Percentiles rank a stretch among this genome's conserved stretches.
Evolutionary conservation across 2,329 filamentous ascomycete genomes (phyloP).

Genomic region (Fusarium coffeatum): DNA sequence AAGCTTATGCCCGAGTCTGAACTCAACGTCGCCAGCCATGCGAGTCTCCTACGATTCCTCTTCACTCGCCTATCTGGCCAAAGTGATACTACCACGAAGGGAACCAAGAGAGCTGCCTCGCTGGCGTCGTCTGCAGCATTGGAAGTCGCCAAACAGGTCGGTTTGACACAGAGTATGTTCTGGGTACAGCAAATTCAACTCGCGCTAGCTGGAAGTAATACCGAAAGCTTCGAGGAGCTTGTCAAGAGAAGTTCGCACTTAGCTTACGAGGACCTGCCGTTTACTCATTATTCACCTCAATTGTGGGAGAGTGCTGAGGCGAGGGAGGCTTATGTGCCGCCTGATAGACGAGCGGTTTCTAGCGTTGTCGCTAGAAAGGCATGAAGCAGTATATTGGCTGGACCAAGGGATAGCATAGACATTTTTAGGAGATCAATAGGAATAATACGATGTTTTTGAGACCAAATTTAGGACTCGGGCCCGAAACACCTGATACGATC

Average conservation of each 20-base stretch:
- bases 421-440: neutral
- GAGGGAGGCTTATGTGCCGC: slow-evolving; percentile 35
- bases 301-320: slow-evolving; percentile 46
- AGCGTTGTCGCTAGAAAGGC: slow-evolving; percentile 20
- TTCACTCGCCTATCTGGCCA: slow-evolving; percentile 1
- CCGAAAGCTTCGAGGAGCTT: slow-evolving; percentile 39
- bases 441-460: neutral
- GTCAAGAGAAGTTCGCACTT: slow-evolving; percentile 32
- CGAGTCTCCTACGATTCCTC: slow-evolving; percentile 27
- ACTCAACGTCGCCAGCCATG: slow-evolving; percentile 37
- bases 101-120: neutral
- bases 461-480: neutral
- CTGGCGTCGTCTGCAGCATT: slow-evolving; percentile 25
- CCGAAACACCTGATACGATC: neutral
- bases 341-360: slow-evolving; percentile 39
- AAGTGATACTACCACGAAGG: neutral
- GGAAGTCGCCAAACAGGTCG: slow-evolving; percentile 31
- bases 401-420: too few species aligned
- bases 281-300: slow-evolving; percentile 46
- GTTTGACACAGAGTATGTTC: slow-evolving; percentile 45
- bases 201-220: slow-evolving; percentile 4
- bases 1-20: slow-evolving; percentile 24
- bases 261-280: slow-evolving; percentile 45
- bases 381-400: neutral
- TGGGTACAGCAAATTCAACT: slow-evolving; percentile 46